Base-by-base conservation (phyloP, 768 basidiomycete genomes). In the Heimioporus sp. region DNA sequence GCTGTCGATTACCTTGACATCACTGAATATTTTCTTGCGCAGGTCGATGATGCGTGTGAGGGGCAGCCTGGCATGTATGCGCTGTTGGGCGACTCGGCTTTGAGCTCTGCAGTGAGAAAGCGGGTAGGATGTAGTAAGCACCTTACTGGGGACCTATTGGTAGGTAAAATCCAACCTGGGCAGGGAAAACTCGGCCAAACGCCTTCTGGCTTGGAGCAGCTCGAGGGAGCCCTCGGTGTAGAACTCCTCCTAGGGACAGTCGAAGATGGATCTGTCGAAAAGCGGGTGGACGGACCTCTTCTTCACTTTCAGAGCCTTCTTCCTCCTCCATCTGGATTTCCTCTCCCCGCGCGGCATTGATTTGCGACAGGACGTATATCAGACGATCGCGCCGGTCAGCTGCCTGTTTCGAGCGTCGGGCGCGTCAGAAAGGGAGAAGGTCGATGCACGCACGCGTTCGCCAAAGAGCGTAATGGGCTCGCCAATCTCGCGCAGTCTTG, bases 391-490 rank as follows among this genome's bases (percentile, higher is more conserved):
- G 76, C 59, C 96, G 80, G 75, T 99, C 97, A 64, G 94, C 93
- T 60, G 92, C 90, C 94, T 98, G 68, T 56, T 54, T 39, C 57
- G 55, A 53, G 53, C 42, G 42, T 60, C 24, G 24, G 24, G 52
- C 55, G 54, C 41, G 36, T 63, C 47, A 39, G 49, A 28, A 41
- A 30, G 24, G 42, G 24, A 41, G 8, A 20, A 30, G 32, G 24
- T 4, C 44, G 41, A 56, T 53, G 52, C n/a, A 82, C 92, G 69
- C 65, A 97, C 94, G 53, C 93, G 86, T 81, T 98, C 97, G 57
- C 95, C 97, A 61, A 98, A 99, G 24, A 98, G 79, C 6, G 95
- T 98, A 63, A 98, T 95, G 36, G 97, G 97, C 68, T 99, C 92
- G 36, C 92, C 95, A 60, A 97, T 86, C 72, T 96, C 92, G 51